These are phyloP conservation scores for Amanita subjunquillea DNA, from an alignment of 768 basidiomycete species.

Conservation along the genomic window DNA sequence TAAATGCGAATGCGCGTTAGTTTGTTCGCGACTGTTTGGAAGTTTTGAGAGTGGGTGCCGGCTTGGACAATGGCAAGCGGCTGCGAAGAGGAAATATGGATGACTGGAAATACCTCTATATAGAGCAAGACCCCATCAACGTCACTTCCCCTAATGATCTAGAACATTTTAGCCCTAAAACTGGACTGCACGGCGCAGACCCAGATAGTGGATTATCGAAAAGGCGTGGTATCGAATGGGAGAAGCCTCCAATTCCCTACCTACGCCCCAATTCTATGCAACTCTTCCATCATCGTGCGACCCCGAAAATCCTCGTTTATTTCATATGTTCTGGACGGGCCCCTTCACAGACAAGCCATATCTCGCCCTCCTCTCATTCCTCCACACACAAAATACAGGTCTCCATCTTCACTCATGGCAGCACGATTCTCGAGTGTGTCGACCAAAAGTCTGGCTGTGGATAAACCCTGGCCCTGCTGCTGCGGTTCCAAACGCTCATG, in stretches of 20 bases:
- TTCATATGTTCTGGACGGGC: constrained; percentile 99
- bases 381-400: constrained; percentile 91
- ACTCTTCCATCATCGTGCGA: constrained; percentile 63
- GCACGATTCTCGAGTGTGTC: constrained; percentile 44
- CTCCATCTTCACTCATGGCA: constrained; percentile 52
- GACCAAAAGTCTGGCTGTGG: constrained; percentile 96
- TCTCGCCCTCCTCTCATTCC: constrained; percentile 86
- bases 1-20: constrained; percentile 27
- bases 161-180: constrained; percentile 25
- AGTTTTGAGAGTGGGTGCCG: constrained; percentile 82
- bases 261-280: constrained; percentile 42
- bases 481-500: constrained; percentile 75
- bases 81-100: constrained; percentile 68
- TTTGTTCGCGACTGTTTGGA: constrained; percentile 98
- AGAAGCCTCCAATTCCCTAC: constrained; percentile 34
- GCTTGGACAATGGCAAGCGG: constrained; percentile 74
- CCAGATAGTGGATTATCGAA: constrained; percentile 46
- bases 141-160: constrained; percentile 13
- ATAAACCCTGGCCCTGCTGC: constrained; percentile 98
- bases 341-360: constrained; percentile 99
- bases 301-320: constrained; percentile 74
- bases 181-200: constrained; percentile 20
- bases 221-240: constrained; percentile 54
- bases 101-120: constrained; percentile 84
- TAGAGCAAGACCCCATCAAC: constrained; percentile 40